These are phyloP conservation scores for Leersia perrieri DNA, from an alignment of 176 grass and related monocot genomes.

Conservation along the genomic window DNA sequence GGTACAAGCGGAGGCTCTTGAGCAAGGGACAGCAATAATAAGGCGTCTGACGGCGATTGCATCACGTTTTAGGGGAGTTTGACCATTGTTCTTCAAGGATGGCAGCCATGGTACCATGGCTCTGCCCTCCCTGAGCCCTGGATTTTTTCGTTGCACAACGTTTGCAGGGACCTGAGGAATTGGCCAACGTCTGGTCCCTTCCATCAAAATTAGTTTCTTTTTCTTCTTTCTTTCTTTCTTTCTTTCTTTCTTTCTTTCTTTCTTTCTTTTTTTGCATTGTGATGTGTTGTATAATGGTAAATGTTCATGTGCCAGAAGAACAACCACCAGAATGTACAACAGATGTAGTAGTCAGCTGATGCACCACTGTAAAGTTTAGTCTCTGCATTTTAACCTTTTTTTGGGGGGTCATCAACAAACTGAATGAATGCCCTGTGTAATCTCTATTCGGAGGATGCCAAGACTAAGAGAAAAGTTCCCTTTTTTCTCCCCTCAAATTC, in stretches of 20 bases:
- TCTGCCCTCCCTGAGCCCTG: slow-evolving; percentile 27
- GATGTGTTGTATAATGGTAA: slow-evolving; percentile 58
- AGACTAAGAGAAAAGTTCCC: not conserved
- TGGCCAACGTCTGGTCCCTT: slow-evolving; percentile 40
- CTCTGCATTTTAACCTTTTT: slow-evolving; percentile 39
- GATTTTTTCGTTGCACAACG: slow-evolving; percentile 77
- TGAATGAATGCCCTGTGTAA: slow-evolving; percentile 21
- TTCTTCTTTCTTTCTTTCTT: not conserved
- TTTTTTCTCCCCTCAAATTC: not conserved
- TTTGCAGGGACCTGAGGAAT: slow-evolving; percentile 37
- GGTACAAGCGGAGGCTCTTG: slow-evolving; percentile 81
- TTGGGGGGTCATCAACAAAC: not conserved
- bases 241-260: not conserved
- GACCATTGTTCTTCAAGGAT: slow-evolving; percentile 34
- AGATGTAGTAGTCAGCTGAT: slow-evolving; percentile 37
- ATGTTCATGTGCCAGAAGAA: slow-evolving; percentile 14
- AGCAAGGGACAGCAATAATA: slow-evolving; percentile 51
- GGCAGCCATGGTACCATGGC: not conserved
- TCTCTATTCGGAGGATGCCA: slow-evolving; percentile 5
- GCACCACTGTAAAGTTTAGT: slow-evolving; percentile 35
- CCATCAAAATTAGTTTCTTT: not conserved
- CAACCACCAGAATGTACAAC: slow-evolving; percentile 9
- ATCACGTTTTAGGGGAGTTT: slow-evolving; percentile 31
- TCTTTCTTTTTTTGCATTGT: slow-evolving; percentile 49
- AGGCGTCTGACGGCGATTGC: not conserved